phyloP scores from a whole-genome alignment of 768 basidiomycete genomes.

The Podaxis sp. region DNA sequence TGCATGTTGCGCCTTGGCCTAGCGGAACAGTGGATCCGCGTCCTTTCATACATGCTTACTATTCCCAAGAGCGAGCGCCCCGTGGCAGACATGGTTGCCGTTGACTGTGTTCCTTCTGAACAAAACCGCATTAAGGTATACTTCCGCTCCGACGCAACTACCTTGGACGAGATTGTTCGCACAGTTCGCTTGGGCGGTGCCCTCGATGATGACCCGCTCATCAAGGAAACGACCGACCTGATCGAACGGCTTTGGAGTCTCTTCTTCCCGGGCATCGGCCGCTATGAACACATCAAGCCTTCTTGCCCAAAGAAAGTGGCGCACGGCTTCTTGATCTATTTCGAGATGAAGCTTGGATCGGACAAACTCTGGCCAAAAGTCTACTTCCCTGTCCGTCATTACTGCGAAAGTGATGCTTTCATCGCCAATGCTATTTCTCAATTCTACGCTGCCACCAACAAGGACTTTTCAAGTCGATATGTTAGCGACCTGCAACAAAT shows the following conservation, averaged over 20 bases:
- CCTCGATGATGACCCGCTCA: slow-evolving; percentile 11
- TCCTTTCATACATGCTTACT: slow-evolving; percentile 11
- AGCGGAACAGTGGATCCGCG: slow-evolving; percentile 8
- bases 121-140: slow-evolving; percentile 17
- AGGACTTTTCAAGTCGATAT: slow-evolving; percentile 10
- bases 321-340: slow-evolving; percentile 15
- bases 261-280: slow-evolving; percentile 14
- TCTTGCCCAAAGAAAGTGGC: slow-evolving; percentile 6
- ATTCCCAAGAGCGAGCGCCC: slow-evolving; percentile 7
- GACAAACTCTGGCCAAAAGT: slow-evolving; percentile 14
- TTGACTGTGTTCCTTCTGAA: slow-evolving; percentile 13
- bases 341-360: slow-evolving; percentile 13
- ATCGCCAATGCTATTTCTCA: slow-evolving; percentile 13
- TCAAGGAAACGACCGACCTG: slow-evolving; percentile 11
- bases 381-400: slow-evolving; percentile 17
- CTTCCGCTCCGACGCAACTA: slow-evolving; percentile 14
- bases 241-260: slow-evolving; percentile 13
- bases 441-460: slow-evolving; percentile 12
- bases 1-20: slow-evolving; percentile 13
- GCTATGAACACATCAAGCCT: slow-evolving; percentile 9
- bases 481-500: slow-evolving; percentile 7
- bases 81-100: slow-evolving; percentile 14
- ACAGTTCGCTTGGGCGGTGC: slow-evolving; percentile 14
- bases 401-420: slow-evolving; percentile 14
- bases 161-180: slow-evolving; percentile 8